phyloP scores from a whole-genome alignment of 2,329 filamentous ascomycete species.

The Sporothrix inflata region DNA sequence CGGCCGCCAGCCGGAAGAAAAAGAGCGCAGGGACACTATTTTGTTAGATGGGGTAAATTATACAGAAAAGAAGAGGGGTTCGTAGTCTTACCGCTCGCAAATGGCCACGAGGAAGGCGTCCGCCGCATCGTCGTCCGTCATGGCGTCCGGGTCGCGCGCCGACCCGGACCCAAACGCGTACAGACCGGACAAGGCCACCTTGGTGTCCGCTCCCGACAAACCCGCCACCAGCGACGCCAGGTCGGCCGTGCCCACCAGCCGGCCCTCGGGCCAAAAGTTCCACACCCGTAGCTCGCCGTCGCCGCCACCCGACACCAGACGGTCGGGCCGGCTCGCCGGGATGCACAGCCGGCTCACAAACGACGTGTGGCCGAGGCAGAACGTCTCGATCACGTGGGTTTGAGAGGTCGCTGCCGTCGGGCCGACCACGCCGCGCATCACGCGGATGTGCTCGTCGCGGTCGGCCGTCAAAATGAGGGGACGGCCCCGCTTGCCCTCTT shows the following conservation, averaged over 20 bases:
- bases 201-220: conserved; percentile 39
- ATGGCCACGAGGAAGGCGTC: conserved; percentile 45
- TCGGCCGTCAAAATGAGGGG: conserved; percentile 60
- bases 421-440: conserved; percentile 69
- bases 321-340: conserved; percentile 55
- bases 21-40: conserved; percentile 65
- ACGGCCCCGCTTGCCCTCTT: conserved; percentile 35
- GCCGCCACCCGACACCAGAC: conserved; percentile 84
- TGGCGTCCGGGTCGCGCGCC: conserved; percentile 23
- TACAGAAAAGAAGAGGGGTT: too few relatives aligned
- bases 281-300: conserved; percentile 79
- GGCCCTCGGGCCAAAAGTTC: conserved; percentile 69
- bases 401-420: conserved; percentile 57
- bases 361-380: conserved; percentile 83
- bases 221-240: conserved; percentile 56
- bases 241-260: conserved; percentile 57
- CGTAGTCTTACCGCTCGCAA: conserved; percentile 49
- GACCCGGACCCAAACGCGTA: conserved; percentile 39
- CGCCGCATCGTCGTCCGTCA: conserved; percentile 21
- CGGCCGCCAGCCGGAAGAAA: conserved; percentile 58
- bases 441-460: conserved; percentile 76
- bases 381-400: conserved; percentile 83
- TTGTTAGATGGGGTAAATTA: background rate
- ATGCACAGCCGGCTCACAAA: conserved; percentile 81
- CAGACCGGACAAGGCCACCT: conserved; percentile 54